Evolutionary conservation across 202 grass and related monocot genomes (phyloP).

Genomic region (Panicum virgatum): DNA sequence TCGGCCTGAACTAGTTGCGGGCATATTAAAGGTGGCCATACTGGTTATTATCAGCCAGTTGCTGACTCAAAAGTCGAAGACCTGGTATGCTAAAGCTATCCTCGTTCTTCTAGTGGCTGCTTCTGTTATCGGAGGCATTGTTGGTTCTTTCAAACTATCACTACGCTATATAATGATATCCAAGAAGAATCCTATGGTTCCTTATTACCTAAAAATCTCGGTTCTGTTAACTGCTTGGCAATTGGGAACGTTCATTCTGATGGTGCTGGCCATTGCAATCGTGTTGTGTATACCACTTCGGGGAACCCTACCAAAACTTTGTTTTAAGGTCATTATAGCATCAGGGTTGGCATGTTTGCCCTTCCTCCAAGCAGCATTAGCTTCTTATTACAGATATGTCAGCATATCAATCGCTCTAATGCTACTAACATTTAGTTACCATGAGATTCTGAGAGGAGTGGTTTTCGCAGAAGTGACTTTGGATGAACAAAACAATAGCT

Average conservation of each 20-base stretch:
- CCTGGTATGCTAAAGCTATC: neutral
- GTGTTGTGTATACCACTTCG: accelerated
- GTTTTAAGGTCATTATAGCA: neutral
- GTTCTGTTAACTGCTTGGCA: neutral
- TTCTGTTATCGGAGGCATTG: neutral
- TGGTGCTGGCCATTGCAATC: neutral
- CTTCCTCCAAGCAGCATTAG: neutral
- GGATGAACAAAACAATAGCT: too few relatives aligned
- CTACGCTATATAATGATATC: neutral
- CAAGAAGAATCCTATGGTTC: neutral
- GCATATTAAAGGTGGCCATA: neutral
- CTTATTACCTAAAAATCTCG: neutral
- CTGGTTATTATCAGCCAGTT: neutral
- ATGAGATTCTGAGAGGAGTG: too few relatives aligned
- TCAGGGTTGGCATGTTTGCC: neutral
- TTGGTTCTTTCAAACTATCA: neutral
- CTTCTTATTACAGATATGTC: neutral
- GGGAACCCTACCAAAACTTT: neutral
- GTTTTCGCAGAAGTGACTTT: too few relatives aligned
- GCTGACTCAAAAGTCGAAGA: neutral
- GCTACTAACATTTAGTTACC: neutral
- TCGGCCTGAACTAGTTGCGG: neutral
- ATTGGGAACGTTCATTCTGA: neutral
- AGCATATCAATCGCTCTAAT: neutral
- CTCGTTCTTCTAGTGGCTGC: neutral